Percentiles rank a stretch among this genome's conserved stretches.
These are phyloP conservation scores for Russula virescens DNA, from an alignment of 768 basidiomycete genomes.

Conservation along the genomic window DNA sequence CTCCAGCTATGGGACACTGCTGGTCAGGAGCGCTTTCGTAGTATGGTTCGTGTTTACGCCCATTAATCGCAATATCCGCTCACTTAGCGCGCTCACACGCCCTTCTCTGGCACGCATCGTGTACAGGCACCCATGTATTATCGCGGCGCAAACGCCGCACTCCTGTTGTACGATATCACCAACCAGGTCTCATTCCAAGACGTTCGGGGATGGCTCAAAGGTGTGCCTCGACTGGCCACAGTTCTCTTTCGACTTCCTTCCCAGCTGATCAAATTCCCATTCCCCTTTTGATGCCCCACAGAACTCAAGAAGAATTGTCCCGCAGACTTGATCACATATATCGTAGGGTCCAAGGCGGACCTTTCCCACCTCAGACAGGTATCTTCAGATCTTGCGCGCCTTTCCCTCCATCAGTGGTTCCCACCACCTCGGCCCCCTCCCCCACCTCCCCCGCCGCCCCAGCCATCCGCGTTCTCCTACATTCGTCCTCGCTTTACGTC, in stretches of 20 bases:
- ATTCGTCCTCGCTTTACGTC: constrained; percentile 76
- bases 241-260: background rate
- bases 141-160: constrained; percentile 90
- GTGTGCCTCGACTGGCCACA: constrained; percentile 36
- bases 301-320: constrained; percentile 88
- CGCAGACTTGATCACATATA: constrained; percentile 86
- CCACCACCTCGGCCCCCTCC: constrained; percentile 69
- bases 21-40: constrained; percentile 88
- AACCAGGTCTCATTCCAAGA: constrained; percentile 85
- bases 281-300: constrained; percentile 30
- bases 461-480: constrained; percentile 62
- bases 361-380: constrained; percentile 66
- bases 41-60: constrained; percentile 56
- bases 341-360: constrained; percentile 92
- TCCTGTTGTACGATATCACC: constrained; percentile 94
- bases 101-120: constrained; percentile 16
- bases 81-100: constrained; percentile 12
- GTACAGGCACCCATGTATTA: constrained; percentile 91
- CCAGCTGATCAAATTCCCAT: constrained; percentile 13
- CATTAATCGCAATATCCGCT: constrained; percentile 20
- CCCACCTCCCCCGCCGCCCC: constrained; percentile 56
- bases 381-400: constrained; percentile 75
- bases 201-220: constrained; percentile 87
- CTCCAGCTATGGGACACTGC: constrained; percentile 92
- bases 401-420: constrained; percentile 82